Evolutionary conservation across 108 stramenopile species (phyloP).

Genomic region (Nannochloropsis granulata): DNA sequence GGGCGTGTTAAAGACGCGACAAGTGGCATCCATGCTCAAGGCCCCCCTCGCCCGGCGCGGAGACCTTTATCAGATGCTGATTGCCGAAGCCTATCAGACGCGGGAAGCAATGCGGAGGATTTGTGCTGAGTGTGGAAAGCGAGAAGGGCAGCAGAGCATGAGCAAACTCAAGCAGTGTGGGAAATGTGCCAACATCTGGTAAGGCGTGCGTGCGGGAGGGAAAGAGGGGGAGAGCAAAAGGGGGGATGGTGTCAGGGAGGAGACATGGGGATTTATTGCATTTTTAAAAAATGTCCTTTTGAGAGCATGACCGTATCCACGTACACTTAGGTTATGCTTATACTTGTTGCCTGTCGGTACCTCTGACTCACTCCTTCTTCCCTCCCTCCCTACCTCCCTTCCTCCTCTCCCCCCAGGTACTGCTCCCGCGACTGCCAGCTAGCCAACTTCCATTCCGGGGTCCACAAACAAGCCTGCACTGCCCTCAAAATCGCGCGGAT

Average conservation of each 20-base stretch:
- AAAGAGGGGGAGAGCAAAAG: too few species aligned
- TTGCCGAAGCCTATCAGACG: background rate
- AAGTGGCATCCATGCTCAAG: background rate
- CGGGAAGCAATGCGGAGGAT: background rate
- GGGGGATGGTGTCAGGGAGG: background rate
- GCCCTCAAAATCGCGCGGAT: background rate
- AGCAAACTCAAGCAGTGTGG: background rate
- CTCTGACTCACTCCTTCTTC: background rate
- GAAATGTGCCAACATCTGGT: background rate
- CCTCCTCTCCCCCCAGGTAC: background rate
- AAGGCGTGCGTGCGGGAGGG: background rate
- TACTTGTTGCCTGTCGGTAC: background rate
- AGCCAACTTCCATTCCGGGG: background rate
- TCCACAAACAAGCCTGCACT: background rate
- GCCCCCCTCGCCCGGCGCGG: background rate
- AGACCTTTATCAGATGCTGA: background rate
- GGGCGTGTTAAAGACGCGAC: background rate
- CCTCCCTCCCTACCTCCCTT: background rate
- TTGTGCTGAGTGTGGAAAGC: background rate
- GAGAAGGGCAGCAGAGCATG: background rate
- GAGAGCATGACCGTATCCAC: too few species aligned
- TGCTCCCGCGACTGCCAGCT: background rate
- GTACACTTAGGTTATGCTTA: background rate
- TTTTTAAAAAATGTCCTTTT: background rate
- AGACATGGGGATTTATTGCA: background rate